Percentiles rank a stretch among this genome's conserved stretches.
These are phyloP conservation scores for Fusarium sp. DNA, from an alignment of 2,329 filamentous ascomycete species.

Conservation along the genomic window DNA sequence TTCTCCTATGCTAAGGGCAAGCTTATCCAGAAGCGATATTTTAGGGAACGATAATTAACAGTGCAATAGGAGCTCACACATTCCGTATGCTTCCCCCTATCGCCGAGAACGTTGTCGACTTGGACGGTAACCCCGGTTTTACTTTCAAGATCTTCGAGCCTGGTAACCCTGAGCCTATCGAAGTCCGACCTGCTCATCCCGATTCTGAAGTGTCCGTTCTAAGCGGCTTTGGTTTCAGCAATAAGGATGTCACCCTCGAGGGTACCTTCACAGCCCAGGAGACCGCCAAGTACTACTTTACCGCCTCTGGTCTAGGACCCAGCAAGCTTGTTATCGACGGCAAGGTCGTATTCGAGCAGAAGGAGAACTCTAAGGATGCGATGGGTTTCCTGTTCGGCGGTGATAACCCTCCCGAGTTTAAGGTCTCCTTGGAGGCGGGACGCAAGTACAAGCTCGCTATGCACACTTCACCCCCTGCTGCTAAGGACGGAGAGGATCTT, in stretches of 20 bases:
- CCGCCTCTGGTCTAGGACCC: conserved; percentile 44
- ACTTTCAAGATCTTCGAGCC: conserved; percentile 44
- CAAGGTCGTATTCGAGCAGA: conserved; percentile 45
- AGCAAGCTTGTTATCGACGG: conserved; percentile 45
- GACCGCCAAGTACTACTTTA: conserved; percentile 46
- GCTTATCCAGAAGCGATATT: background rate
- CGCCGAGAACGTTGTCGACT: conserved; percentile 42
- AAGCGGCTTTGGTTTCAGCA: conserved; percentile 29
- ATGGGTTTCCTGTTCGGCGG: conserved; percentile 49
- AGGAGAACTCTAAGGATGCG: conserved; percentile 43
- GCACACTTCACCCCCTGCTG: conserved; percentile 43
- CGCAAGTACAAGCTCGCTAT: conserved; percentile 46
- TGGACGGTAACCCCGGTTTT: conserved; percentile 47
- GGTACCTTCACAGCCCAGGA: conserved; percentile 45
- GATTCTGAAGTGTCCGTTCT: conserved; percentile 40
- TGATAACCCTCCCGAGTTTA: conserved; percentile 43
- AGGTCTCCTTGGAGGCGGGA: conserved; percentile 42
- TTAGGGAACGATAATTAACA: background rate
- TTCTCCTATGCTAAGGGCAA: conserved; percentile 45
- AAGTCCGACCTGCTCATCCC: conserved; percentile 37
- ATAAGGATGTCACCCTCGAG: conserved; percentile 44
- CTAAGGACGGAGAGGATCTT: conserved; percentile 35
- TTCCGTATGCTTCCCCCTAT: conserved; percentile 39
- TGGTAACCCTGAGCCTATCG: conserved; percentile 37
- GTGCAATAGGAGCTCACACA: conserved; percentile 38